A percentile compares a stretch with the other conserved stretches of the same genome.
Evolutionary conservation across 257 asterid species (phyloP).

Genomic region (Solanum boliviense): DNA sequence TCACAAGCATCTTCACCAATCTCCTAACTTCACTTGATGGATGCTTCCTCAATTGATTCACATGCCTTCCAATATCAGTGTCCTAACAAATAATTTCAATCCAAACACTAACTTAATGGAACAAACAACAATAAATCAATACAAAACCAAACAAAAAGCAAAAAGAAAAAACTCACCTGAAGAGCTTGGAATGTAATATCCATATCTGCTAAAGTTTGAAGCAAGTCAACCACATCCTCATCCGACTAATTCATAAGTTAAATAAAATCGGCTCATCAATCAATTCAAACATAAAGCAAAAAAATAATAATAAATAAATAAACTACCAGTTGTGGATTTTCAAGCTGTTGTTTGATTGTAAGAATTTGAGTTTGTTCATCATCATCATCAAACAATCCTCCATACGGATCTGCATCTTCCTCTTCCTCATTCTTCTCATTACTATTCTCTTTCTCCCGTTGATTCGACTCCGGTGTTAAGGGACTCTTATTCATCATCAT

Average conservation of each 20-base stretch:
- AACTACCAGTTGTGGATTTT: conserved; percentile 63
- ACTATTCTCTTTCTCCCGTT: conserved; percentile 1
- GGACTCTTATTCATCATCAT: conserved; percentile 38
- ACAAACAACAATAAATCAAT: neutral
- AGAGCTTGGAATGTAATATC: conserved; percentile 82
- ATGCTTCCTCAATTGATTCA: conserved; percentile 80
- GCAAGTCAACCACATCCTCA: conserved; percentile 57
- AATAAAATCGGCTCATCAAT: neutral
- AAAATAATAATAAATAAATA: neutral
- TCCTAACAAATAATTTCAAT: conserved; percentile 30
- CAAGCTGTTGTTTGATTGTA: conserved; percentile 68
- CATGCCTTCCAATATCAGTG: conserved; percentile 85
- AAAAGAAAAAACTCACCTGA: conserved; percentile 26
- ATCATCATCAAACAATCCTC: conserved; percentile 62
- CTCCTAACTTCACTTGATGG: conserved; percentile 61
- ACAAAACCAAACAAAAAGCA: neutral
- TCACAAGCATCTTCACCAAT: conserved; percentile 87
- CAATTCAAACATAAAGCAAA: neutral
- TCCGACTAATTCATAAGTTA: conserved; percentile 38
- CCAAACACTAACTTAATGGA: neutral
- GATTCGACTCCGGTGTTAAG: conserved; percentile 61
- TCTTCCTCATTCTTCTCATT: conserved; percentile 23
- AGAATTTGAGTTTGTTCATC: conserved; percentile 58
- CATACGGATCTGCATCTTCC: conserved; percentile 48
- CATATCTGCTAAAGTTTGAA: conserved; percentile 77